These are phyloP conservation scores for Zygosaccharomyces sapae DNA, from an alignment of 1,139 yeast species.

Conservation along the genomic window DNA sequence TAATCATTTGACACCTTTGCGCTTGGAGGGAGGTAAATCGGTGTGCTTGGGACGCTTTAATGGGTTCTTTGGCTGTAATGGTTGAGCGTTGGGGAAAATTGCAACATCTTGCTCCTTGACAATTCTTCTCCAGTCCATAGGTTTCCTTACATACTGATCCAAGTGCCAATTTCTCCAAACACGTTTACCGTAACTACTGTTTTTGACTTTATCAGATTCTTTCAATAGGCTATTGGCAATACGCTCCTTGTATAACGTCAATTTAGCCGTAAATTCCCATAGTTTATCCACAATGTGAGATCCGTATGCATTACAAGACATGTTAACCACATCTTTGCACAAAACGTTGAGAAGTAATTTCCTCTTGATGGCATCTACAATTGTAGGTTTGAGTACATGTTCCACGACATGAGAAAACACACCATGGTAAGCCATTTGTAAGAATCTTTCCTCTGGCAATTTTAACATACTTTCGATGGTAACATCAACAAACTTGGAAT, in stretches of 20 bases:
- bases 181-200: constrained; percentile 77
- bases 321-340: constrained; percentile 48
- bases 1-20: constrained; percentile 3
- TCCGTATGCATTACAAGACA: constrained; percentile 85
- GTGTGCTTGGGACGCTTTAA: constrained; percentile 9
- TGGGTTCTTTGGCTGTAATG: constrained; percentile 25
- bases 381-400: constrained; percentile 49
- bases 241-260: constrained; percentile 83
- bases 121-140: constrained; percentile 75
- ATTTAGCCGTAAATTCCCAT: constrained; percentile 72
- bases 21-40: constrained; percentile 8
- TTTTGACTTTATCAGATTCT: constrained; percentile 67
- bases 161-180: constrained; percentile 90
- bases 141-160: constrained; percentile 51
- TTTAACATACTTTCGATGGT: constrained; percentile 59
- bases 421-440: constrained; percentile 79
- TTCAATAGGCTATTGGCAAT: constrained; percentile 64
- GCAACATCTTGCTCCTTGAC: constrained; percentile 69
- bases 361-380: constrained; percentile 54
- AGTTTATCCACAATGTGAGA: constrained; percentile 85
- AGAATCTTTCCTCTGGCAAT: constrained; percentile 53
- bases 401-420: constrained; percentile 86
- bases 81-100: constrained; percentile 38
- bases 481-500: constrained; percentile 52
- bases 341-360: constrained; percentile 65